These are phyloP conservation scores for Brassica hybrid DNA, from an alignment of 441 rosid species.

Conservation along the genomic window DNA sequence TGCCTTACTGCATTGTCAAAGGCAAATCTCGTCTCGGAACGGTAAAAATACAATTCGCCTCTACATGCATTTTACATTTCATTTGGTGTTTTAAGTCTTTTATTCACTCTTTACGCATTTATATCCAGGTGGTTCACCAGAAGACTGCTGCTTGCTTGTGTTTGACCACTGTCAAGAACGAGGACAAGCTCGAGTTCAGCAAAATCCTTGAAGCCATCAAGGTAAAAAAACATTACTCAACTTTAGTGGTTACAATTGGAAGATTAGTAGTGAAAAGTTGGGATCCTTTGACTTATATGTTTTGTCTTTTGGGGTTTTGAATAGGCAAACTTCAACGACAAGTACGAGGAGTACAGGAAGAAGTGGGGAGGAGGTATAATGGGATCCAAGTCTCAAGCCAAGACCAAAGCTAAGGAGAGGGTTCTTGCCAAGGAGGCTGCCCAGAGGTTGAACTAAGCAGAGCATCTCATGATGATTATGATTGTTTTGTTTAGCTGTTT, in stretches of 20 bases:
- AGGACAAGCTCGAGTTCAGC: not conserved
- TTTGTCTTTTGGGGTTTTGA: not conserved
- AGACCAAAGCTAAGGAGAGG: constrained; percentile 75
- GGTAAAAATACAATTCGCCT: constrained; percentile 26
- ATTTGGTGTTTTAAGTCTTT: no score
- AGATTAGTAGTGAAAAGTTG: no score
- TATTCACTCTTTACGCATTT: no score
- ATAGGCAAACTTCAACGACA: constrained; percentile 87
- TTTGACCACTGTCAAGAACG: not conserved
- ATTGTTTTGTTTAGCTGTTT: not conserved
- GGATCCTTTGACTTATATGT: not conserved
- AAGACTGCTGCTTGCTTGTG: not conserved
- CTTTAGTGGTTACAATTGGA: no score
- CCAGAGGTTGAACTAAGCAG: constrained; percentile 45
- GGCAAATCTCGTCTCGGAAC: constrained; percentile 85
- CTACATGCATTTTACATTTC: no score
- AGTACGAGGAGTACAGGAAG: constrained; percentile 79
- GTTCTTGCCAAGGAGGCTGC: constrained; percentile 82
- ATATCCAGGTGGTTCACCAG: not conserved
- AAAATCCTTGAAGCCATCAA: not conserved
- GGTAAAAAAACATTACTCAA: not conserved
- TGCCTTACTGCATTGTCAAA: constrained; percentile 88
- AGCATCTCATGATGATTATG: not conserved
- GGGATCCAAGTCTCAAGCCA: constrained; percentile 89
- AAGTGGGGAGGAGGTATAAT: constrained; percentile 92